Conservation (phyloP, 495 filamentous ascomycete species). For the Neurospora sp. region DNA sequence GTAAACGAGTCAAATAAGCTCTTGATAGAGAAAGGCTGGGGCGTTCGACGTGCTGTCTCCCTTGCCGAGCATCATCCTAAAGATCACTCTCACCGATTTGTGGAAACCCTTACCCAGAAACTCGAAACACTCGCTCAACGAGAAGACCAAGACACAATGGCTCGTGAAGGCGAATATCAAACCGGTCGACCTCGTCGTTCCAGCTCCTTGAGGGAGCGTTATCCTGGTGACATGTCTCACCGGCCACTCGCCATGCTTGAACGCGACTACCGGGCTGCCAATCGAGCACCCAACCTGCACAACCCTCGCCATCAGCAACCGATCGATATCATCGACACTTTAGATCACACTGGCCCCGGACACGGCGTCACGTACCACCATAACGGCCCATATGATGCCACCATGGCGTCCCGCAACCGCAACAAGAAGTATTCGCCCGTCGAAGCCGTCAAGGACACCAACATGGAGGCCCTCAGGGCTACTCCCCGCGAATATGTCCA, state of each 20-base stretch:
- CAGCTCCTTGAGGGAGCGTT: conserved; percentile 47
- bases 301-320: conserved; percentile 46
- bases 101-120: conserved; percentile 9
- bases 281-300: conserved; percentile 49
- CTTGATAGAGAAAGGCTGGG: background rate
- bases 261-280: conserved; percentile 46
- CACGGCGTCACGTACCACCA: conserved; percentile 66
- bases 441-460: conserved; percentile 63
- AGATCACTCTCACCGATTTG: conserved; percentile 10
- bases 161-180: conserved; percentile 1
- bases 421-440: conserved; percentile 54
- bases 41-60: conserved; percentile 12
- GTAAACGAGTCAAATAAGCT: background rate
- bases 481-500: conserved; percentile 72
- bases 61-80: conserved; percentile 16
- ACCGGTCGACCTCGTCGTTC: conserved; percentile 22
- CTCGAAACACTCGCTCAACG: background rate
- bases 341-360: conserved; percentile 48
- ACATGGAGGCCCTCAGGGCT: conserved; percentile 67
- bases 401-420: conserved; percentile 60
- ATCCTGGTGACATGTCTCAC: conserved; percentile 49
- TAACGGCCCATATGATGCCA: conserved; percentile 85
- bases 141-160: background rate
- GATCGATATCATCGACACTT: conserved; percentile 70
- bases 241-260: conserved; percentile 52